phyloP scores from a whole-genome alignment of 345 rosid species.

The Corchorus olitorius region DNA sequence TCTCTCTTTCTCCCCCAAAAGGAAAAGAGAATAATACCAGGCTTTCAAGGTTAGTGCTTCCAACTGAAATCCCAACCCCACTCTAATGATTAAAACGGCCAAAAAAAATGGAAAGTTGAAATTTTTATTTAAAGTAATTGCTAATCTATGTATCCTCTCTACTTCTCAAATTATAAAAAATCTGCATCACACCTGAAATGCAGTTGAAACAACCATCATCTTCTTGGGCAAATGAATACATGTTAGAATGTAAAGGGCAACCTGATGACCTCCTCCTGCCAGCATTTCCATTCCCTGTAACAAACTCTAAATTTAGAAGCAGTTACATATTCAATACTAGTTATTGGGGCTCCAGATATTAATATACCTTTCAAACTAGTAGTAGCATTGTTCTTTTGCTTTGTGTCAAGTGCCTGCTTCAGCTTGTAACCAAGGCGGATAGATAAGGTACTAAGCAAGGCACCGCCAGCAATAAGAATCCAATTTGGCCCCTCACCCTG shows the following conservation, averaged over 20 bases:
- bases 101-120: background rate
- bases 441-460: slow-evolving; percentile 89
- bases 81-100: background rate
- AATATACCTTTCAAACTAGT: slow-evolving; percentile 41
- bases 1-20: too few relatives aligned
- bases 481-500: slow-evolving; percentile 81
- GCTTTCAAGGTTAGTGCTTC: background rate
- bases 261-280: slow-evolving; percentile 49
- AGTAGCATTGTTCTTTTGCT: slow-evolving; percentile 48
- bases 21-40: background rate
- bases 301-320: slow-evolving; percentile 24
- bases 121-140: background rate
- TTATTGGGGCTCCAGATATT: slow-evolving; percentile 17
- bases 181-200: slow-evolving; percentile 45
- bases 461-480: slow-evolving; percentile 93
- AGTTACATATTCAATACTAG: slow-evolving; percentile 2
- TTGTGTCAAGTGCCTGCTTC: slow-evolving; percentile 69
- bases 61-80: background rate
- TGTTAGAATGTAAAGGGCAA: slow-evolving; percentile 44
- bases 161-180: slow-evolving; percentile 16
- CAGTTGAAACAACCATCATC: slow-evolving; percentile 57
- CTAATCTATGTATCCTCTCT: slow-evolving; percentile 3
- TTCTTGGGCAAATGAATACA: slow-evolving; percentile 55
- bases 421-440: slow-evolving; percentile 89
- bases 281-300: slow-evolving; percentile 49